Base-by-base conservation (phyloP, 2,329 filamentous ascomycete species). In the Fusarium abutilonis region DNA sequence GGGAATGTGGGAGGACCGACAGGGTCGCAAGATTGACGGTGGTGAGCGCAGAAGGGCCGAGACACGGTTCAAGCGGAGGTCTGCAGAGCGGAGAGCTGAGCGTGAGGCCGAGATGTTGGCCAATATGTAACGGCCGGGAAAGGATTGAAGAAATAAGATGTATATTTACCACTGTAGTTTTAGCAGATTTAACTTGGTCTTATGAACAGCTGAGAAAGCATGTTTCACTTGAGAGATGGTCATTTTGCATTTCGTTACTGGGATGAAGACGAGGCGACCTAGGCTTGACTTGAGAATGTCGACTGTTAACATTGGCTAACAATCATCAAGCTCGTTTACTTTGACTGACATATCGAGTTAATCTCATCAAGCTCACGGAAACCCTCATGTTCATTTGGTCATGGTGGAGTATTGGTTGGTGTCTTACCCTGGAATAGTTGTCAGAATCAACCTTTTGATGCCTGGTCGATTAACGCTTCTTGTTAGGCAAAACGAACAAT, bases 1-100 rank as follows among this genome's bases (percentile, higher is more conserved):
- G 75, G 93, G 94, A 9, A 89, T 98, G 81, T 98, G 94, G 95
- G 94, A 98, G 80, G 83, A 93, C 71, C 89, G 85, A 74, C 85
- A 89, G 70, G 94, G 95, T 26, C 87, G 87, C 72, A 98, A 98
- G 88, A 89, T 99, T 67, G 93, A 98, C 77, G 95, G 95, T 73
- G 95, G 95, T 82, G 95, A 99, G 83, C 88, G 95, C 76, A 86
- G 95, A 77, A 88, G 86, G 75, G 91, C 90, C 14, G 89, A 96
- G 79, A 88, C 97, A 48, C 84, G 91, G 70, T 92, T 93, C 70
- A 97, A 96, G 88, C 89, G 87, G 79, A 86, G 89, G 65, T 87
- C 90, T 47, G 88, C 88, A 32, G 91, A 93, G 79, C 88, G 91
- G 67, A 91, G 89, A 76, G 92, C 91, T 64, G 83, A 83, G 71